Conservation (phyloP, 768 basidiomycete genomes). For the Nidularia pulvinata region DNA sequence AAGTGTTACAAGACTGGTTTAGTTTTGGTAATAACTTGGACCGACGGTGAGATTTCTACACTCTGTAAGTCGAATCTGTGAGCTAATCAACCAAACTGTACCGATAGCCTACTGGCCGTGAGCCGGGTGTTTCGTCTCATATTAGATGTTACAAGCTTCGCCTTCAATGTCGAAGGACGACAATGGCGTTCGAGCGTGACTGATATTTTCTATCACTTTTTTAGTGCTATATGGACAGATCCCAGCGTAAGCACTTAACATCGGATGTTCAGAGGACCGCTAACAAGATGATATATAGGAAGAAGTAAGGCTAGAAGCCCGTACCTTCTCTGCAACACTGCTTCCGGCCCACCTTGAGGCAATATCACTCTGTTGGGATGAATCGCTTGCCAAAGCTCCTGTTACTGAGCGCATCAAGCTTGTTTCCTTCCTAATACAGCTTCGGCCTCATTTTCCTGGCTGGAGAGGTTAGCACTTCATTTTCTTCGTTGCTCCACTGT, state of each 20-base stretch:
- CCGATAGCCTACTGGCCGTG: constrained; percentile 46
- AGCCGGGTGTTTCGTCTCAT: constrained; percentile 64
- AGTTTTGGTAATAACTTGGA: constrained; percentile 40
- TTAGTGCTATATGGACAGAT: constrained; percentile 64
- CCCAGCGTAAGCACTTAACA: constrained; percentile 11
- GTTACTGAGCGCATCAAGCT: constrained; percentile 57
- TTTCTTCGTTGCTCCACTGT: background rate
- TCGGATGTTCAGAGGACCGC: too few relatives aligned
- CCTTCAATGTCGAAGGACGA: constrained; percentile 59
- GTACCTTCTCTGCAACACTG: constrained; percentile 58
- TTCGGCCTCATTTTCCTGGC: constrained; percentile 64
- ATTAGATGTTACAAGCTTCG: constrained; percentile 62
- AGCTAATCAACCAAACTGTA: background rate
- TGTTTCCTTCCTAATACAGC: constrained; percentile 62
- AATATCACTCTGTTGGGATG: constrained; percentile 70
- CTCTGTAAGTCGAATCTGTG: background rate
- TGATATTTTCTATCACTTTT: constrained; percentile 60
- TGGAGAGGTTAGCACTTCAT: constrained; percentile 54
- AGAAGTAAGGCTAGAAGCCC: constrained; percentile 60
- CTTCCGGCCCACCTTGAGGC: constrained; percentile 66
- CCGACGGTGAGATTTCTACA: constrained; percentile 36
- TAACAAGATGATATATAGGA: constrained; percentile 40
- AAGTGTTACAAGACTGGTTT: constrained; percentile 41
- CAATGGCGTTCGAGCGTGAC: constrained; percentile 68
- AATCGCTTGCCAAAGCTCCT: constrained; percentile 54